Evolutionary conservation across 2,329 filamentous ascomycete genomes (phyloP).

Genomic region (Colletotrichum sp.): DNA sequence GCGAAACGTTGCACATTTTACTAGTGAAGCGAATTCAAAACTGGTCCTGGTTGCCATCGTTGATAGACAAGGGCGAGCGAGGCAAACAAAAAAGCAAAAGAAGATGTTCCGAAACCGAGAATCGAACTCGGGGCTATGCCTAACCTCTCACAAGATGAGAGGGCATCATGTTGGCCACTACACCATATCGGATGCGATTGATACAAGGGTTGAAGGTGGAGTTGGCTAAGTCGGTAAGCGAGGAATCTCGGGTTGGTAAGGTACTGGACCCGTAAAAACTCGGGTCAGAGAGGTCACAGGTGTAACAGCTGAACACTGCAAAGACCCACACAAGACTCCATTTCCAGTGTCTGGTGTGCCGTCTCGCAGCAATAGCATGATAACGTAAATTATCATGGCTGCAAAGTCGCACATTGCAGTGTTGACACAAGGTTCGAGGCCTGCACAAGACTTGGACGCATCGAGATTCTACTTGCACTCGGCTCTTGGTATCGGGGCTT

Average conservation of each 20-base stretch:
- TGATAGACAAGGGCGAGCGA: no score
- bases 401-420: not conserved
- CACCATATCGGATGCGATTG: conserved; percentile 3
- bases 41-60: no score
- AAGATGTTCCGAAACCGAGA: conserved; percentile 2
- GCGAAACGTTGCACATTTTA: rapidly evolving
- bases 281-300: not conserved
- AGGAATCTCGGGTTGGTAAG: not conserved
- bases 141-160: conserved; percentile 8
- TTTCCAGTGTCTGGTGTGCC: not conserved
- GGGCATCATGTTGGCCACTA: conserved; percentile 20
- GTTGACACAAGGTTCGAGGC: not conserved
- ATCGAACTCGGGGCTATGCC: conserved; percentile 17
- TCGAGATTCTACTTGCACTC: not conserved
- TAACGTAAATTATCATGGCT: not conserved
- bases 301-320: not conserved
- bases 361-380: not conserved
- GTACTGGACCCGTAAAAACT: not conserved
- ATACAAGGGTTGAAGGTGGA: not conserved
- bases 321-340: not conserved
- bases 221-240: not conserved
- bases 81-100: not conserved
- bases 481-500: not conserved
- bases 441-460: not conserved
- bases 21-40: no score